Base-by-base conservation (phyloP, 2,329 filamentous ascomycete species). In the Pseudonectria buxi region DNA sequence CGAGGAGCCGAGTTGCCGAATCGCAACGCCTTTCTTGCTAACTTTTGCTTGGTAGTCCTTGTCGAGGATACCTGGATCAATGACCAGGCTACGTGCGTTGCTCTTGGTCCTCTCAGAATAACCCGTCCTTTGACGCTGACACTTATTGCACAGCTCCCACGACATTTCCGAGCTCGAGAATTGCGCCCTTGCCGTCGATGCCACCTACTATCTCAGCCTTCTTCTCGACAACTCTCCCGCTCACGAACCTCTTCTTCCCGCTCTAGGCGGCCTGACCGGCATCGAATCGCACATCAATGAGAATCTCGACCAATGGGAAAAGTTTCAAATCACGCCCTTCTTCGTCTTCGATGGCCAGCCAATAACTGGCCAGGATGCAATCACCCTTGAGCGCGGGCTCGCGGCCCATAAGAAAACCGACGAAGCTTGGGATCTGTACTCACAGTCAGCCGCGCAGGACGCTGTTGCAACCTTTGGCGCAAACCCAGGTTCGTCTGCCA, bases 291-390 rank as follows among this genome's bases (percentile, higher is more conserved):
- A 83, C 53, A 82, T 98, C 44, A 78, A 86, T 56, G 72, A 75
- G 33, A 86, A 94, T 50, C 68, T 98, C 22, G 74, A 83, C 41
- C 68, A 70, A 39, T 86, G 92, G 71, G 76, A 78, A 41, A 72
- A 74, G 30, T 67, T 81, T 51, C 75, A 76, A 14, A 81, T 94
- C 34, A 77, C 70, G n/a, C 86, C 86, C 2, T 68, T 94, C 44
- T 96, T 98, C 59, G 73, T 98, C 33, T 98, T 98, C 62, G 86
- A 90, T 58, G 92, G 92, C 25, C 76, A 95, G 52, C 78, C 87
- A 26, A 74, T 88, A 41, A 79, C 80, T 26, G 84, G 83, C 38
- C 83, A 85, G 53, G 81, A 89, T 52, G 78, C 85, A 30, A 71
- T 81, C 40, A 69, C 79, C 15, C 71, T 83, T 36, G 73, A 78